Evolutionary conservation across 2,329 filamentous ascomycete species (phyloP).

Genomic region (Cladosporium halotolerans): DNA sequence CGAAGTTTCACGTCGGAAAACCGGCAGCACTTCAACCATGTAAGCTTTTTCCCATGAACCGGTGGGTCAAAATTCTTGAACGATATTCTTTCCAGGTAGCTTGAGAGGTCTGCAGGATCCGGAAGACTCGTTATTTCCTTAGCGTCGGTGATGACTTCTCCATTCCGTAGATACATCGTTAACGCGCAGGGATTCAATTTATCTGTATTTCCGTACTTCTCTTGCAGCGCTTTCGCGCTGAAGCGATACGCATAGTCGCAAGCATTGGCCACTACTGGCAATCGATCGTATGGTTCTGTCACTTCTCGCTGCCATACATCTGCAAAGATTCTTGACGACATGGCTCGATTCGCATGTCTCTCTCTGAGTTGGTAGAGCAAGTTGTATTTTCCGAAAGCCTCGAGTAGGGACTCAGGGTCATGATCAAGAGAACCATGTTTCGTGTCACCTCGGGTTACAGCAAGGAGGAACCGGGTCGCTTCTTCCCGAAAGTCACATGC

Average conservation of each 20-base stretch:
- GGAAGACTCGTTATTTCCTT: not conserved
- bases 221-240: not conserved
- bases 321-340: not conserved
- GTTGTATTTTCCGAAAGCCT: slow-evolving; percentile 4
- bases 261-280: not conserved
- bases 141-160: not conserved
- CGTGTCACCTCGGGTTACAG: not conserved
- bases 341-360: not conserved
- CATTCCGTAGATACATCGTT: not conserved
- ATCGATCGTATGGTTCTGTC: not conserved
- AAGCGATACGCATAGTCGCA: slow-evolving; percentile 1
- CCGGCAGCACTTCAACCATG: slow-evolving; percentile 9
- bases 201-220: not conserved
- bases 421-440: not conserved
- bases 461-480: slow-evolving; percentile 4
- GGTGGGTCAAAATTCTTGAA: slow-evolving; percentile 8
- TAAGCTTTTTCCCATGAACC: not conserved
- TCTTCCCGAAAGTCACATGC: not conserved
- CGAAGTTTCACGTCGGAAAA: not conserved
- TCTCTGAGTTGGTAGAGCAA: not conserved
- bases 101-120: not conserved
- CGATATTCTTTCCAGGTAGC: slow-evolving; percentile 3
- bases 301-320: not conserved
- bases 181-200: not conserved
- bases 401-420: not conserved